Evolutionary conservation across 345 rosid species (phyloP), one percentile per base, ranked within the genome.

Genomic region (Bruguiera parviflora): DNA sequence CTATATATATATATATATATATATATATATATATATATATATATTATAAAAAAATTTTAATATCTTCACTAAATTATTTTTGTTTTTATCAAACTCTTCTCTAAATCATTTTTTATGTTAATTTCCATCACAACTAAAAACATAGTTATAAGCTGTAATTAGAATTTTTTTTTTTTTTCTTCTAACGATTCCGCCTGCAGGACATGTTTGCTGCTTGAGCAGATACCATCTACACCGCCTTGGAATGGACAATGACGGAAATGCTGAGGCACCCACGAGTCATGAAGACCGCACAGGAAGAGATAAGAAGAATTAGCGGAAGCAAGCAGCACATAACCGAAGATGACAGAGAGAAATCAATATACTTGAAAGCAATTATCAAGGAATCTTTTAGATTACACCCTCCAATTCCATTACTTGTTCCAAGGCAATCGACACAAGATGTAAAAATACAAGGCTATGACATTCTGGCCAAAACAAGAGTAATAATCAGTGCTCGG

Each of bases 161-260:
- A 3, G 19, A 13, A 43, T 11, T 1, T 8, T 35, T 39, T 25
- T 4, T 5, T 37, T 3, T 33, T 49, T 33, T 66, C 24, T 16
- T 32, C 15, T 35, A 33, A 15, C 60, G 31, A 51, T 21, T 10
- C 61, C 31, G 39, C 32, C 65, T 63, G 63, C 37, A 80, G 88
- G 88, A 85, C 65, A 71, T 70, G 66, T 82, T 85, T 67, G 63
- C 67, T 6, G 86, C 75, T 49, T 86, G 86, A 39, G 64, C 80
- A 3, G 82, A 85, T 21, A 80, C 86, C 0, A 68, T 83, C 9
- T 67, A 33, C 11, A 59, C 78, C 3, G 70, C 68, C 28, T 20
- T 81, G n/a, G 89, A 83, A 55, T 85, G 89, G 89, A 68, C 61
- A 35, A 79, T 83, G 84, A 47, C 79, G 8, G 82, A 85, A 71